These are phyloP conservation scores for Aspergillus indologenus DNA, from an alignment of 495 filamentous ascomycete genomes.

Conservation along the genomic window DNA sequence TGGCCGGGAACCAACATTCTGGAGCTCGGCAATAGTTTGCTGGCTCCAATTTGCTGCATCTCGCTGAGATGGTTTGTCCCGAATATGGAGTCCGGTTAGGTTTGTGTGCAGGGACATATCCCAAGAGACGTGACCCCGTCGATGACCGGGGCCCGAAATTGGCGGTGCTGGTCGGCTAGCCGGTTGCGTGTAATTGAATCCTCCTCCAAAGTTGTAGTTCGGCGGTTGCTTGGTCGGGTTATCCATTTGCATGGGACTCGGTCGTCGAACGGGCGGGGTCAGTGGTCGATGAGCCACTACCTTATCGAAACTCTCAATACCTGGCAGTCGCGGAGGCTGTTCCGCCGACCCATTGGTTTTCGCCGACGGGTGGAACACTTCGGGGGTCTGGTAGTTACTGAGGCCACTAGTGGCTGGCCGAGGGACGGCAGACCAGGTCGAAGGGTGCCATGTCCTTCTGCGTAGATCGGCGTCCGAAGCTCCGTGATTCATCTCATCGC, in stretches of 20 bases:
- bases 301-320: conserved; percentile 87
- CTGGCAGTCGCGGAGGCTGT: conserved; percentile 66
- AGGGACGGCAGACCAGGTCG: conserved; percentile 59
- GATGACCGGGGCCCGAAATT: conserved; percentile 53
- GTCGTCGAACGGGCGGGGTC: conserved; percentile 60
- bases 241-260: conserved; percentile 70
- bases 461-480: conserved; percentile 73
- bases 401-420: conserved; percentile 60
- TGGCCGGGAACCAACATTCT: conserved; percentile 40
- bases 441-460: conserved; percentile 86
- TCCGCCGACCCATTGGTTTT: conserved; percentile 46
- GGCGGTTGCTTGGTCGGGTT: conserved; percentile 38
- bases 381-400: conserved; percentile 58
- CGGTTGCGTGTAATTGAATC: conserved; percentile 47
- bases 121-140: conserved; percentile 64
- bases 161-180: conserved; percentile 47
- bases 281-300: conserved; percentile 53
- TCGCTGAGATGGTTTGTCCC: conserved; percentile 47
- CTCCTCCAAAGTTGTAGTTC: conserved; percentile 33
- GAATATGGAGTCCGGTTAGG: conserved; percentile 69
- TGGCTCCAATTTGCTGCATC: conserved; percentile 56
- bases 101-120: conserved; percentile 74
- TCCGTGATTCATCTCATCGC: conserved; percentile 60
- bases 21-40: conserved; percentile 45
- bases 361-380: conserved; percentile 52